Evolutionary conservation across 202 grass and related monocot genomes (phyloP).

Genomic region (Panicum hallii): DNA sequence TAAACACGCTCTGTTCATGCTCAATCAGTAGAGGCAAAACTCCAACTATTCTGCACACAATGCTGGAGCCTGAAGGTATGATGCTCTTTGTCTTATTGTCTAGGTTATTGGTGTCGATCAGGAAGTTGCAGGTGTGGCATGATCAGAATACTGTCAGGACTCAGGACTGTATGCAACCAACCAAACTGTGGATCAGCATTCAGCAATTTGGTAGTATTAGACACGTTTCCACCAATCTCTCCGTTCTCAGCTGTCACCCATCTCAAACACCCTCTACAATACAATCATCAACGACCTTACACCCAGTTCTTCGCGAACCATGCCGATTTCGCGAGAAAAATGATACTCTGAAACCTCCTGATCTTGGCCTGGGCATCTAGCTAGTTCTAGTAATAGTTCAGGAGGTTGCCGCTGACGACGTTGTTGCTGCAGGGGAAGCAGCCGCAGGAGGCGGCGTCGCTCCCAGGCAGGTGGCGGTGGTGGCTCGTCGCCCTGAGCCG

Average conservation of each 20-base stretch:
- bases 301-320: not conserved
- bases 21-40: too few species aligned
- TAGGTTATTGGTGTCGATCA: not conserved
- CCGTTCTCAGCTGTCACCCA: not conserved
- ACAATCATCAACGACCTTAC: not conserved
- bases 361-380: not conserved
- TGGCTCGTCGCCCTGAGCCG: constrained; percentile 59
- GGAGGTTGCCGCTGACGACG: constrained; percentile 50
- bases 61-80: not conserved
- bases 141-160: not conserved
- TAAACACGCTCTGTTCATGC: not conserved
- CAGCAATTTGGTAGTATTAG: not conserved
- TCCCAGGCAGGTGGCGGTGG: constrained; percentile 52
- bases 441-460: constrained; percentile 52
- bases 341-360: not conserved
- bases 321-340: not conserved
- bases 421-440: constrained; percentile 75
- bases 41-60: too few species aligned
- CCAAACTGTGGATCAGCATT: not conserved
- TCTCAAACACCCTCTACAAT: not conserved
- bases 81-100: not conserved
- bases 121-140: not conserved
- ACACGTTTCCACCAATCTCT: not conserved
- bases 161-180: not conserved
- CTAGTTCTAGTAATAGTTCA: constrained; percentile 42